Evolutionary conservation across 129 eudicot species (phyloP).

Genomic region (Centaurea solstitialis): DNA sequence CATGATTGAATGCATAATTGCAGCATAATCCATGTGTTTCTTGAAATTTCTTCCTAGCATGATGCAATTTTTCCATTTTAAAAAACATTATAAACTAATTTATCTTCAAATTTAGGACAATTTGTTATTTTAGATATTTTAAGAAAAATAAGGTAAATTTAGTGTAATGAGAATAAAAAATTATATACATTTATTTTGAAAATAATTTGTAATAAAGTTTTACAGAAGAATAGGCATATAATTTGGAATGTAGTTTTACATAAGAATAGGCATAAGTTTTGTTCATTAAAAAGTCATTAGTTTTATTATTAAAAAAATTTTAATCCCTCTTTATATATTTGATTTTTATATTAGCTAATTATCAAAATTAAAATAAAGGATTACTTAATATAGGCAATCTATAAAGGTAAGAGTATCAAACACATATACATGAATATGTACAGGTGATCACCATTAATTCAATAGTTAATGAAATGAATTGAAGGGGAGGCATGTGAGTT

Average conservation of each 20-base stretch:
- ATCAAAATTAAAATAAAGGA: neutral
- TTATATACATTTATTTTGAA: neutral
- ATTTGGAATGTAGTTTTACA: neutral
- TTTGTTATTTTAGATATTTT: neutral
- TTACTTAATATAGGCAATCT: neutral
- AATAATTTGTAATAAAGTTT: neutral
- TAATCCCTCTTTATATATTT: neutral
- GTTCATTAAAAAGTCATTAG: neutral
- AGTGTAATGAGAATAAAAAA: neutral
- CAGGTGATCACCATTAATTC: conserved; percentile 1
- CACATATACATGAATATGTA: conserved; percentile 1
- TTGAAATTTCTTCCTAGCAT: neutral
- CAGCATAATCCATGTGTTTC: neutral
- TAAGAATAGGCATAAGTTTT: neutral
- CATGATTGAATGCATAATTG: neutral
- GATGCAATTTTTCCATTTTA: neutral
- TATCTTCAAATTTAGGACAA: neutral
- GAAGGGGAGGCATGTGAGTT: neutral
- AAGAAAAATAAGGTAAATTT: neutral
- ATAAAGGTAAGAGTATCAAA: neutral
- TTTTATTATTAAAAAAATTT: neutral
- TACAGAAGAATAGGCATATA: neutral
- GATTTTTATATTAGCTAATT: neutral
- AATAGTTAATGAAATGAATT: neutral
- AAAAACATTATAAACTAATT: neutral